Base-by-base conservation (phyloP, 805 yeast species). In the Candida glaebosa region DNA sequence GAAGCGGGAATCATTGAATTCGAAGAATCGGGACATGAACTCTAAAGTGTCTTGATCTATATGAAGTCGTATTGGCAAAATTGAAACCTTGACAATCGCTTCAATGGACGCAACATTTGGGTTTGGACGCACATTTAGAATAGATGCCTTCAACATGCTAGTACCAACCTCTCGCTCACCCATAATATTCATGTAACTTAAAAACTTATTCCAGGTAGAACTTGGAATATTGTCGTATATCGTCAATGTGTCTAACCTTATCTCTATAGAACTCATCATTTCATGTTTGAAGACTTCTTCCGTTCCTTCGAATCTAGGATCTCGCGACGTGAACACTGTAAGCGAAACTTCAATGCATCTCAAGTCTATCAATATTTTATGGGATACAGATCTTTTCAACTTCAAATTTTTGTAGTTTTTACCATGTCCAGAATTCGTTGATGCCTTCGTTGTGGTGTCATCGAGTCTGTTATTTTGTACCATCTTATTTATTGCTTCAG, bases 1-100 rank as follows among this genome's bases (percentile, higher is more conserved):
- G 56, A 86, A 85, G 43, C 93, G 62, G 2, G 66, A 50, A 53
- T 87, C 96, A 53, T 79, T 82, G 57, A 93, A 93, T 45, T 82
- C 89, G 25, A 84, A 79, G 62, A 88, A 93, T 28, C 96, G 68
- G 0, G 80, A 77, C 24, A 89, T 51, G 49, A 91, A 90, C 42
- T 89, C 96, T 15, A 89, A 67, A 0, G 97, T 87, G 54, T 91
- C 98, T 58, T 93, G 99, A 60, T 93, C 98, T 34, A 93, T 80
- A 57, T 87, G 88, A 12, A 93, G 60, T 39, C 96, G 69, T 34
- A 93, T 54, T 0, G 99, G 99, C 15, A 85, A 65, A 0, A 87
- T 62, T 3, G 70, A 56, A 1, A 81, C 67, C 18, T 70, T 63
- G 35, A 87, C 45, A 2, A 77, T 63, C 16, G 82, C 56, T 53